Conservation (phyloP, 1,284 basidiomycete species). For the Pascua sp. region DNA sequence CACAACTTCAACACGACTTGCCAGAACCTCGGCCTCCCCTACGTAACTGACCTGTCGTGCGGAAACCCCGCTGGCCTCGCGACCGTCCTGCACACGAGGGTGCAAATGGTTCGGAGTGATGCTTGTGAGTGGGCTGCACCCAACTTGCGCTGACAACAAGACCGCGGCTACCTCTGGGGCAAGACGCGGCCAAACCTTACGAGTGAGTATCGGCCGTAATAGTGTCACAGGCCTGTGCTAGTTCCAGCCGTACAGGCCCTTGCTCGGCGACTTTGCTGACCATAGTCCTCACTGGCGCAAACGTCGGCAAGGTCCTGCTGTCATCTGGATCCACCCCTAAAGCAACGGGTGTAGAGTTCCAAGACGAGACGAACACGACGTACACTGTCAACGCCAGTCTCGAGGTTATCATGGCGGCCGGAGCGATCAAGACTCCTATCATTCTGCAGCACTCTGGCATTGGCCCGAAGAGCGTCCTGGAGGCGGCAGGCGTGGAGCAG, state of each 20-base stretch:
- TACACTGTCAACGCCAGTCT: conserved; percentile 39
- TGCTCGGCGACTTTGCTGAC: not conserved
- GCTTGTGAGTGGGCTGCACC: conserved; percentile 26
- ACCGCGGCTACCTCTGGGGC: conserved; percentile 34
- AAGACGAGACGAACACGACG: conserved; percentile 21
- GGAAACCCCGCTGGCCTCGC: conserved; percentile 33
- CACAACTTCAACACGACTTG: conserved; percentile 28
- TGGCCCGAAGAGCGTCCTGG: conserved; percentile 41
- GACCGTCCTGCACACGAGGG: conserved; percentile 32
- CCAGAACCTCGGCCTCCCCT: conserved; percentile 26
- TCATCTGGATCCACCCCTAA: conserved; percentile 19
- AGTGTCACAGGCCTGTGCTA: too few species aligned
- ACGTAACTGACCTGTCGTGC: conserved; percentile 34
- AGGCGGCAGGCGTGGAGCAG: conserved; percentile 33
- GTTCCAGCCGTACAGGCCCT: too few species aligned
- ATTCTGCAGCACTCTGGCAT: conserved; percentile 52
- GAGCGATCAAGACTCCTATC: conserved; percentile 50
- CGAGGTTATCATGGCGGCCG: conserved; percentile 51
- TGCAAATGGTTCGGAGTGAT: conserved; percentile 27
- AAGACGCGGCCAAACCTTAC: conserved; percentile 33
- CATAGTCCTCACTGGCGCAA: conserved; percentile 33
- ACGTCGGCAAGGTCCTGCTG: conserved; percentile 32
- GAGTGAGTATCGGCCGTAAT: conserved; percentile 11
- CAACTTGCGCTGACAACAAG: conserved; percentile 1
- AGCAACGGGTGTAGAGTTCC: conserved; percentile 37